Conservation (phyloP, 305 asterid genomes). For the Andrographis paniculata region DNA sequence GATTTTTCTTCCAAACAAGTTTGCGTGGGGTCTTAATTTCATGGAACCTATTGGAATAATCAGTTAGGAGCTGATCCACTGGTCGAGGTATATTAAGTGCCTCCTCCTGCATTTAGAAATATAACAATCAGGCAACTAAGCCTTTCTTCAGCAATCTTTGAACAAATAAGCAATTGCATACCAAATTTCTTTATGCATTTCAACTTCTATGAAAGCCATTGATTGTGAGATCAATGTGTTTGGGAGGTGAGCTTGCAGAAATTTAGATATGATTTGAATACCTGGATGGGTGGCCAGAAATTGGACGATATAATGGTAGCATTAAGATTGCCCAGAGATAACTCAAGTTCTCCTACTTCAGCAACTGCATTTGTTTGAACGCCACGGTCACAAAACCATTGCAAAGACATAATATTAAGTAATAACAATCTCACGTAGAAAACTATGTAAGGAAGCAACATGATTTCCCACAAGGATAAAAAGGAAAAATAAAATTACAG, state of each 20-base stretch:
- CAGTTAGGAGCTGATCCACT: constrained; percentile 67
- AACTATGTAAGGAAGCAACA: background rate
- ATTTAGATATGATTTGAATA: constrained; percentile 19
- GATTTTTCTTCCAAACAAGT: constrained; percentile 90
- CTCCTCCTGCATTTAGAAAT: constrained; percentile 62
- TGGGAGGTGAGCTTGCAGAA: constrained; percentile 5
- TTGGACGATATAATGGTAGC: constrained; percentile 86
- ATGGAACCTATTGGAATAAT: constrained; percentile 72
- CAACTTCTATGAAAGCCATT: no score
- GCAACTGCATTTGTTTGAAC: constrained; percentile 31
- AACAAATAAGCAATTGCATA: no score
- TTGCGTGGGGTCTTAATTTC: constrained; percentile 96
- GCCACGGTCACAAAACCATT: background rate
- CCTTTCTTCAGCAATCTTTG: constrained; percentile 11
- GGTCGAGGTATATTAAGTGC: constrained; percentile 59
- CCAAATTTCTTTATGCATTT: no score
- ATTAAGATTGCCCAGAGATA: constrained; percentile 60
- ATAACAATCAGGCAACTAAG: constrained; percentile 10
- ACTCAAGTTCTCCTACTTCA: constrained; percentile 36
- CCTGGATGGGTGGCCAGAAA: constrained; percentile 99
- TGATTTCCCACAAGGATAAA: background rate
- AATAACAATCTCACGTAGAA: background rate
- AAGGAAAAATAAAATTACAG: constrained; percentile 12
- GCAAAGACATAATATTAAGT: constrained; percentile 6
- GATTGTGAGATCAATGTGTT: constrained; percentile 10